Conservation (phyloP, 352 stramenopile species). For the Vaucheria bursata region DNA sequence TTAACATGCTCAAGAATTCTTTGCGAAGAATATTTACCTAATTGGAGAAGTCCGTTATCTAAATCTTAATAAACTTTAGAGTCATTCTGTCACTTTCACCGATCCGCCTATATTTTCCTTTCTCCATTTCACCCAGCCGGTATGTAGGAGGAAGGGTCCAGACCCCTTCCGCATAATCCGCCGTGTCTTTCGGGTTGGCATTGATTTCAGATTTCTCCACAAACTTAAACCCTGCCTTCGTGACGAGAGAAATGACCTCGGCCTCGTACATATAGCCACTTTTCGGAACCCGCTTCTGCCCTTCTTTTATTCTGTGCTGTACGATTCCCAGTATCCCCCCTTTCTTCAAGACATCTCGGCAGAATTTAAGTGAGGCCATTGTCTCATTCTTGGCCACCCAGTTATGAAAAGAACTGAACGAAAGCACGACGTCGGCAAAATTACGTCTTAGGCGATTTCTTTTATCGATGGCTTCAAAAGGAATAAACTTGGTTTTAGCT, state of each 20-base stretch:
- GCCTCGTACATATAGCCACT: neutral
- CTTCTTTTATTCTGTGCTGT: neutral
- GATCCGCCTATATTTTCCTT: neutral
- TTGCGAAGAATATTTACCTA: no score
- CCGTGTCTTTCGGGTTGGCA: conserved; percentile 1
- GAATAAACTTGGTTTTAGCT: neutral
- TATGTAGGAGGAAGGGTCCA: neutral
- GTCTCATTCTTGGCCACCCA: neutral
- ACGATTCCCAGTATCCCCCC: neutral
- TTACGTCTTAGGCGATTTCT: no score
- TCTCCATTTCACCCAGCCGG: neutral
- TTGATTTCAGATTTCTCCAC: neutral
- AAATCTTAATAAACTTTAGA: conserved; percentile 1
- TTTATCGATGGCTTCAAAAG: neutral
- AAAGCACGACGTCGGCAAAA: neutral
- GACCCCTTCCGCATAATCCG: neutral
- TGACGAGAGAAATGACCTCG: neutral
- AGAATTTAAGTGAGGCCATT: neutral
- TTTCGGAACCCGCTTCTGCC: neutral
- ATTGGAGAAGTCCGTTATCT: no score
- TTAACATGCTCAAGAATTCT: no score
- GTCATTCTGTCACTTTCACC: neutral
- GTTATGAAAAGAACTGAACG: neutral
- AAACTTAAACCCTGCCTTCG: neutral
- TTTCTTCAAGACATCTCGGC: neutral